Percentiles rank a stretch among this genome's conserved stretches.
phyloP scores from a whole-genome alignment of 2,329 filamentous ascomycete genomes.

The Alternaria rosae region DNA sequence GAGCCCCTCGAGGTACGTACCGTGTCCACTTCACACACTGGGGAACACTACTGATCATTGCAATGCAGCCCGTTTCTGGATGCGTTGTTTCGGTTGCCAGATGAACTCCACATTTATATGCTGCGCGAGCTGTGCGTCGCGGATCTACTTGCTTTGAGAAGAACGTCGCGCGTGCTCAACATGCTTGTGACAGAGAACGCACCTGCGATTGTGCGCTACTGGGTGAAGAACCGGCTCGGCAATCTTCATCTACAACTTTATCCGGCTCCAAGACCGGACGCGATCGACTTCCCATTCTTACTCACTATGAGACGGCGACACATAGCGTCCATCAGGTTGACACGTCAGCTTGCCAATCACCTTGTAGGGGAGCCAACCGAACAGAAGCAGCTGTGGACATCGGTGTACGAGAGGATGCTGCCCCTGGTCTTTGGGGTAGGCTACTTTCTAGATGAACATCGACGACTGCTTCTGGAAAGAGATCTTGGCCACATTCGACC shows the following conservation, averaged over 20 bases:
- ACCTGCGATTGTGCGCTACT: slow-evolving; percentile 45
- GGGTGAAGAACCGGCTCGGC: slow-evolving; percentile 44
- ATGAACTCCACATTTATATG: slow-evolving; percentile 46
- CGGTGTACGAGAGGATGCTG: slow-evolving; percentile 48
- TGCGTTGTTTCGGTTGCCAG: slow-evolving; percentile 43
- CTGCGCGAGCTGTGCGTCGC: slow-evolving; percentile 44
- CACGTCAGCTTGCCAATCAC: slow-evolving; percentile 43
- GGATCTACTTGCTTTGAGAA: slow-evolving; percentile 43
- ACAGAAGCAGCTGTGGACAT: slow-evolving; percentile 44
- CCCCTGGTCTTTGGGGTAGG: slow-evolving; percentile 48
- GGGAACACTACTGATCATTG: slow-evolving; percentile 6
- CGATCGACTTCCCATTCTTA: slow-evolving; percentile 44
- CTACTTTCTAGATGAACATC: slow-evolving; percentile 48
- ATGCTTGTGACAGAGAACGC: slow-evolving; percentile 43
- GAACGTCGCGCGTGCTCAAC: slow-evolving; percentile 41
- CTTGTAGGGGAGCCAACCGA: slow-evolving; percentile 40
- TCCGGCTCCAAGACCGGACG: slow-evolving; percentile 38
- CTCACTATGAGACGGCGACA: slow-evolving; percentile 46
- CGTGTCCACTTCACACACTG: neutral
- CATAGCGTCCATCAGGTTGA: slow-evolving; percentile 46
- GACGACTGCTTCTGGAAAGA: slow-evolving; percentile 39
- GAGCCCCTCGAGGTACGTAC: slow-evolving; percentile 35
- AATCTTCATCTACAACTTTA: slow-evolving; percentile 46
- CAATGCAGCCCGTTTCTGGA: slow-evolving; percentile 39
- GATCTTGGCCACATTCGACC: slow-evolving; percentile 46